Conservation (phyloP, 1,139 yeast species). For the Yarrowia galli region DNA sequence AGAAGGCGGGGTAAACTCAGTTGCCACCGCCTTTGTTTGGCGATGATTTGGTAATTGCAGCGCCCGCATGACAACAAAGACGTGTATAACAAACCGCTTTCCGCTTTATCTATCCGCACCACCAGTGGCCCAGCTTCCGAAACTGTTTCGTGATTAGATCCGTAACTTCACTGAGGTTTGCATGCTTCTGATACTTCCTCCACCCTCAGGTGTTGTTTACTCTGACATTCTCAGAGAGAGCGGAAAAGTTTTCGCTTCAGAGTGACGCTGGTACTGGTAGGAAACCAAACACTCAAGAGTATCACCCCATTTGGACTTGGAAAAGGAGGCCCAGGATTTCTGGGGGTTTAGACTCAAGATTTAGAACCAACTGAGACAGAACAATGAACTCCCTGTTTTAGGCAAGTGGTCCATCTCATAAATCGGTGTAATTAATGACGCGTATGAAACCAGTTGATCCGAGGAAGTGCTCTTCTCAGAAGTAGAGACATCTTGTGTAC, state of each 20-base stretch:
- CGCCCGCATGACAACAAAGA: neutral
- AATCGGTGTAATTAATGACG: neutral
- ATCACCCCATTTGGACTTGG: slow-evolving; percentile 14
- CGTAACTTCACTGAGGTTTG: neutral
- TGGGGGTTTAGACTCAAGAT: neutral
- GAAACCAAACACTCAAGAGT: neutral
- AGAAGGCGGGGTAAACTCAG: slow-evolving; percentile 32
- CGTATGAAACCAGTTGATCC: neutral
- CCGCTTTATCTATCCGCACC: too few relatives aligned
- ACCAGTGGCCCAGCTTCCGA: neutral
- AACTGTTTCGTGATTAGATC: neutral
- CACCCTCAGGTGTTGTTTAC: slow-evolving; percentile 1
- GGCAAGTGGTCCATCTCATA: neutral
- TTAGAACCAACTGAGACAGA: neutral
- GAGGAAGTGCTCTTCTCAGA: too few relatives aligned
- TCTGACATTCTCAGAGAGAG: neutral
- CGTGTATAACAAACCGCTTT: neutral
- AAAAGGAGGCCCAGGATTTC: neutral
- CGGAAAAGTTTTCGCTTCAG: neutral
- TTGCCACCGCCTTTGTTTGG: neutral
- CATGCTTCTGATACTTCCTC: too few relatives aligned
- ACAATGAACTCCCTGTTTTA: slow-evolving; percentile 8
- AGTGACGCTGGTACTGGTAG: neutral
- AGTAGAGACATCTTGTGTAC: too few relatives aligned
- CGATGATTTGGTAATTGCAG: slow-evolving; percentile 4